Base-by-base conservation (phyloP, 768 basidiomycete genomes). In the Russula emetica region DNA sequence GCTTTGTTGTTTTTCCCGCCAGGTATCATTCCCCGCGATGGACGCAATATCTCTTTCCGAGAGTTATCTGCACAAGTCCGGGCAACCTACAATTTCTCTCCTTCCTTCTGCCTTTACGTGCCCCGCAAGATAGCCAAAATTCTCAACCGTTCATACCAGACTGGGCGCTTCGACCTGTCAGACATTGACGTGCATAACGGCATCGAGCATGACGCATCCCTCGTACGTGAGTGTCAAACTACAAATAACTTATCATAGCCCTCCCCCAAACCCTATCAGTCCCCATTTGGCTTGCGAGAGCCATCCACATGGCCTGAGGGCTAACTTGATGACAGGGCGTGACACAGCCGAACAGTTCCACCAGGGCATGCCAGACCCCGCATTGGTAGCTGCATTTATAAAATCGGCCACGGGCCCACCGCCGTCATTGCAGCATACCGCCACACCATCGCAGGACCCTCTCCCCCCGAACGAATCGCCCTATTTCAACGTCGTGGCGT, bases 161-260 rank as follows among this genome's bases (percentile, higher is more conserved):
- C 63, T 7, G 89, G 85, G 60, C 82, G 76, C 8, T 82, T 89
- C 66, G 82, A 91, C 69, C 75, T 92, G 14, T 74, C 76, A 10
- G 88, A 92, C 38, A 77, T 92, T 45, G 82, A 83, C 70, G 70
- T 87, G 14, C 90, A 92, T 72, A 90, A 90, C 64, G 84, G 85
- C 7, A 89, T 89, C 60, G 87, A 88, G 66, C 86, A 88, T 67
- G 86, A 88, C 69, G 85, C 76, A 0, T 86, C 85, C 0, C 75
- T 88, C 24, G 78, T 79, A 20, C 79, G 86, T 86, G 71, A 52
- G 83, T 79, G 3, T 30, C 28, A 16, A 24, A 9, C 7, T 0
- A 40, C n/a, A n/a, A n/a, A n/a, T n/a, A n/a, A n/a, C n/a, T n/a
- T n/a, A n/a, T n/a, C n/a, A n/a, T n/a, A n/a, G n/a, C n/a, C n/a